A percentile compares a stretch with the other conserved stretches of the same genome.
Conservation (phyloP, 75 land plant genomes). For the Pseudotsuga menziesii region DNA sequence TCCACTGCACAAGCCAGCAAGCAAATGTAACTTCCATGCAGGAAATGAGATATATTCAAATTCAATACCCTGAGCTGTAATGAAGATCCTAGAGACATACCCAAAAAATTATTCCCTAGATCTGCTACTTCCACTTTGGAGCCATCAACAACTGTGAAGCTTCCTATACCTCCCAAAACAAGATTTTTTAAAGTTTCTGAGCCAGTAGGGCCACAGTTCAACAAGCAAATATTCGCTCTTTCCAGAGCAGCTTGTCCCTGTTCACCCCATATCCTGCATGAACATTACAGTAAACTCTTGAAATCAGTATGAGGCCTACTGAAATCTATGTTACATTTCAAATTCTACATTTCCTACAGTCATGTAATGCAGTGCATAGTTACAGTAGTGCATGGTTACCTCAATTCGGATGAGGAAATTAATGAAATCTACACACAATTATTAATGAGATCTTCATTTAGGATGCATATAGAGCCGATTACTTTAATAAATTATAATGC, state of each 20-base stretch:
- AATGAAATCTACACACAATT: too few relatives aligned
- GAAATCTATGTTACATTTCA: not conserved
- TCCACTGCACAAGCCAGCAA: conserved; percentile 50
- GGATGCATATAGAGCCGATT: not conserved
- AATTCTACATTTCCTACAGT: not conserved
- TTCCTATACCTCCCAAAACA: conserved; percentile 94
- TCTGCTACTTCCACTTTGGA: conserved; percentile 69
- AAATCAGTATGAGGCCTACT: not conserved
- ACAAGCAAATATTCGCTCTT: conserved; percentile 76
- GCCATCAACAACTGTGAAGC: conserved; percentile 82
- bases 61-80: not conserved
- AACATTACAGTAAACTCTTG: not conserved
- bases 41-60: not conserved
- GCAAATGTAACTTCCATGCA: not conserved
- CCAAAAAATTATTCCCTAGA: conserved; percentile 91
- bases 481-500: too few relatives aligned
- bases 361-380: too few relatives aligned
- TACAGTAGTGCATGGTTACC: too few relatives aligned
- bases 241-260: conserved; percentile 93
- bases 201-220: conserved; percentile 96
- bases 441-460: not conserved
- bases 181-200: conserved; percentile 92
- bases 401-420: not conserved
- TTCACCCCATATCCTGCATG: conserved; percentile 92
- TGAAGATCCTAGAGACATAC: conserved; percentile 29